phyloP scores from a whole-genome alignment of 164 flowering plant genomes.

The Liriodendron chinense region DNA sequence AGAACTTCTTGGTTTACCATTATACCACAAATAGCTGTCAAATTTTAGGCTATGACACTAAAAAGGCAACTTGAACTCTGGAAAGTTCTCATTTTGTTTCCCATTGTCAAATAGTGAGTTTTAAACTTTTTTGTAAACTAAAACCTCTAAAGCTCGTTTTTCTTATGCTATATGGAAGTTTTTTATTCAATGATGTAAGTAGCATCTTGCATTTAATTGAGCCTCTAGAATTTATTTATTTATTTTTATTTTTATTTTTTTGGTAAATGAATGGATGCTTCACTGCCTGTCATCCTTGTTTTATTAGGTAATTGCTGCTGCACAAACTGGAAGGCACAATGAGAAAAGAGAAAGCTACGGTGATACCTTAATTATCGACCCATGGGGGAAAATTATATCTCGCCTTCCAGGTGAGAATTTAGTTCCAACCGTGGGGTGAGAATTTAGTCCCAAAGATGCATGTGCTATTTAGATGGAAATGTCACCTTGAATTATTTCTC shows the following conservation, averaged over 20 bases:
- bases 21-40: too few species aligned
- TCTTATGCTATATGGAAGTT: not conserved
- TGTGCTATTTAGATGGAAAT: not conserved
- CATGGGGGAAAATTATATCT: slow-evolving; percentile 85
- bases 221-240: not conserved
- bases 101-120: not conserved
- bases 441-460: too few species aligned
- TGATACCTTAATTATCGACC: slow-evolving; percentile 82
- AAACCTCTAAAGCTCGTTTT: not conserved
- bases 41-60: too few species aligned
- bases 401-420: slow-evolving; percentile 62
- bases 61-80: too few species aligned
- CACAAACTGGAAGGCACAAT: slow-evolving; percentile 84
- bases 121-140: not conserved
- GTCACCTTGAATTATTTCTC: too few species aligned
- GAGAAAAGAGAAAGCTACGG: slow-evolving; percentile 89
- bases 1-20: too few species aligned
- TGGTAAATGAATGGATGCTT: not conserved
- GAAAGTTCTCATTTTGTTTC: not conserved
- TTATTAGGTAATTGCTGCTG: slow-evolving; percentile 75
- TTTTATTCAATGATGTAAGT: not conserved
- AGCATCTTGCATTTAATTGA: not conserved
- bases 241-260: too few species aligned
- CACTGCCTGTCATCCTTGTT: not conserved
- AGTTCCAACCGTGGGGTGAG: not conserved